phyloP scores from a whole-genome alignment of 495 filamentous ascomycete species.

The Endocarpon pusillum region DNA sequence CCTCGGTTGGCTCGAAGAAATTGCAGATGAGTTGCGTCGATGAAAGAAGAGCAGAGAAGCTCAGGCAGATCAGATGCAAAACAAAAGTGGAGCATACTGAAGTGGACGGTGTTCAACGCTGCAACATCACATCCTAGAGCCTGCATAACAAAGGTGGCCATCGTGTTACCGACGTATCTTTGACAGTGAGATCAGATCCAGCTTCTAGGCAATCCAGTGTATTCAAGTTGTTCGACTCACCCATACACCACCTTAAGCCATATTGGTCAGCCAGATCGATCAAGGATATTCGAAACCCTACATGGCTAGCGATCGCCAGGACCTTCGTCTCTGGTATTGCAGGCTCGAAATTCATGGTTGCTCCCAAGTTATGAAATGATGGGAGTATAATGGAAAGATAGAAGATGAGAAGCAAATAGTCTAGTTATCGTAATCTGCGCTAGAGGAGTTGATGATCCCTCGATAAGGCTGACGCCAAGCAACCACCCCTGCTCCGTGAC shows the following conservation, averaged over 20 bases:
- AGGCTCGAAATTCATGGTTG: conserved; percentile 23
- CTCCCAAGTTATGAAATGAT: too few relatives aligned
- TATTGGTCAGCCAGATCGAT: conserved; percentile 4
- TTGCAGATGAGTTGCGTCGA: neutral
- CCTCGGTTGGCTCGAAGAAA: conserved; percentile 1
- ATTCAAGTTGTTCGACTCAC: conserved; percentile 26
- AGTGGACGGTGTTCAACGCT: conserved; percentile 87
- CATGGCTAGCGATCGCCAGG: conserved; percentile 93
- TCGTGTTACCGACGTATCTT: conserved; percentile 94
- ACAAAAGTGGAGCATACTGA: conserved; percentile 36
- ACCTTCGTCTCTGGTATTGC: conserved; percentile 72
- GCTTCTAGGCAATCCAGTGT: conserved; percentile 4
- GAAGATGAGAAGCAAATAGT: too few relatives aligned
- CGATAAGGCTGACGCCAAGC: too few relatives aligned
- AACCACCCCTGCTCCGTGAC: too few relatives aligned
- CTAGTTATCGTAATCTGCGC: too few relatives aligned
- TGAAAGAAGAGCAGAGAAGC: conserved; percentile 4
- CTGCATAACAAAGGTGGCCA: conserved; percentile 85
- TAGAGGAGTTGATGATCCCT: too few relatives aligned
- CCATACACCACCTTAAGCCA: conserved; percentile 55
- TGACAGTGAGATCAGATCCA: conserved; percentile 1
- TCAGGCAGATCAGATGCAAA: too few relatives aligned
- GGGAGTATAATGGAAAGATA: too few relatives aligned
- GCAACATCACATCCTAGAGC: conserved; percentile 84
- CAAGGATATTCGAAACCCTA: conserved; percentile 31